Conservation (phyloP, 2,329 filamentous ascomycete genomes). For the Diaporthe velutina region DNA sequence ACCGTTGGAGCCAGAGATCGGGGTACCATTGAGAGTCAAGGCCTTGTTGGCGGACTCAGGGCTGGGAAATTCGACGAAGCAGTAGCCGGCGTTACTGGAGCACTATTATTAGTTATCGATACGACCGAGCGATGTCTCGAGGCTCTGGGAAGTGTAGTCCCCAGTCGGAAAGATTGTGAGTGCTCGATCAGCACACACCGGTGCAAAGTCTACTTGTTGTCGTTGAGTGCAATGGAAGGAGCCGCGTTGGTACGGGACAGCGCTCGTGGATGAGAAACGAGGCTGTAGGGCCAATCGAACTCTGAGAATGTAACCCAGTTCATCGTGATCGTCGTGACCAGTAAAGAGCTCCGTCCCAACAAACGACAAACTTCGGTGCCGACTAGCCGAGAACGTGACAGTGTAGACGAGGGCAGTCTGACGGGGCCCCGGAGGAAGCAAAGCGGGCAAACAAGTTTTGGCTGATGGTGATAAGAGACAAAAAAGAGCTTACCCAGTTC, state of each 20-base stretch:
- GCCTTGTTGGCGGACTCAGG: constrained; percentile 92
- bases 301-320: neutral
- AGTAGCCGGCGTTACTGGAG: constrained; percentile 93
- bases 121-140: neutral
- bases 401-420: no score
- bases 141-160: no score
- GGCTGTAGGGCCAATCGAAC: neutral
- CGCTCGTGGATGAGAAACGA: neutral
- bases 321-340: neutral
- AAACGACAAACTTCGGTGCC: neutral
- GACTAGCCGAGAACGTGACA: neutral
- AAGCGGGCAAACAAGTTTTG: neutral
- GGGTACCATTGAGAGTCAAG: constrained; percentile 86
- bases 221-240: neutral
- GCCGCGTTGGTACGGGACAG: neutral
- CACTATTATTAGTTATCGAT: constrained; percentile 41
- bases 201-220: neutral
- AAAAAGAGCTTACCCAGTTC: constrained; percentile 79
- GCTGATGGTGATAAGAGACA: neutral
- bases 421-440: neutral
- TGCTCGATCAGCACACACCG: neutral
- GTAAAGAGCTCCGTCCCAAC: neutral
- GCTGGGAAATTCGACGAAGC: constrained; percentile 83
- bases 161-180: neutral
- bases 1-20: constrained; percentile 88